These are phyloP conservation scores for Scheffersomyces parashehatae DNA, from an alignment of 1,139 yeast species.

Conservation along the genomic window DNA sequence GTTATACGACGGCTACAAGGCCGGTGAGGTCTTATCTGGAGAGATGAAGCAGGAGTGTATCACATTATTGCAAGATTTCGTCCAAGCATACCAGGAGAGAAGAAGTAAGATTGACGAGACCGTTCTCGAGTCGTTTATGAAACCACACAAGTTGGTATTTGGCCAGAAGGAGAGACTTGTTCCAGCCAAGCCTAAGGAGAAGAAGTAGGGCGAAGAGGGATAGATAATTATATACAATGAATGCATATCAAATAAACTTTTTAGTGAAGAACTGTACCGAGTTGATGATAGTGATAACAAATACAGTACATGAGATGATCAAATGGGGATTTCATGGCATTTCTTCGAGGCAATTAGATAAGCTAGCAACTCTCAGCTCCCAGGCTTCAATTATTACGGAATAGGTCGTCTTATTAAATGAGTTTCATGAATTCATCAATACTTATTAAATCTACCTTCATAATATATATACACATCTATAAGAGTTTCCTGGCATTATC, in stretches of 20 bases:
- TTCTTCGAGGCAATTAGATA: no score
- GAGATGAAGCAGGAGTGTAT: constrained; percentile 92
- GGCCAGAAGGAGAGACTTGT: constrained; percentile 74
- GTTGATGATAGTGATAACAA: background rate
- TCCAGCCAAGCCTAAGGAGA: constrained; percentile 58
- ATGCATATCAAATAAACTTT: background rate
- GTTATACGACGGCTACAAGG: constrained; percentile 65
- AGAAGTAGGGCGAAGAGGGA: background rate
- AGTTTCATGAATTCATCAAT: background rate
- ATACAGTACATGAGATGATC: no score
- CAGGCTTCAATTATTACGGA: no score
- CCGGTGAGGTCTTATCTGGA: constrained; percentile 86
- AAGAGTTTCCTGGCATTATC: constrained; percentile 31
- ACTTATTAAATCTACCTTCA: background rate
- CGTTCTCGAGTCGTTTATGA: constrained; percentile 74
- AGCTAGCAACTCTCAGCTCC: no score
- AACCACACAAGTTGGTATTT: constrained; percentile 77
- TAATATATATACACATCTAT: background rate
- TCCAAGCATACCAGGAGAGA: constrained; percentile 76
- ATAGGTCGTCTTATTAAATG: no score
- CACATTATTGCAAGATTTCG: constrained; percentile 75
- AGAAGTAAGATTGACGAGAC: constrained; percentile 68
- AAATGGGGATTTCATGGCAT: no score
- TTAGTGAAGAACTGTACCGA: background rate
- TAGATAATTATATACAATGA: constrained; percentile 10